Base-by-base conservation (phyloP, 257 asterid species). In the Buddleja alternifolia region DNA sequence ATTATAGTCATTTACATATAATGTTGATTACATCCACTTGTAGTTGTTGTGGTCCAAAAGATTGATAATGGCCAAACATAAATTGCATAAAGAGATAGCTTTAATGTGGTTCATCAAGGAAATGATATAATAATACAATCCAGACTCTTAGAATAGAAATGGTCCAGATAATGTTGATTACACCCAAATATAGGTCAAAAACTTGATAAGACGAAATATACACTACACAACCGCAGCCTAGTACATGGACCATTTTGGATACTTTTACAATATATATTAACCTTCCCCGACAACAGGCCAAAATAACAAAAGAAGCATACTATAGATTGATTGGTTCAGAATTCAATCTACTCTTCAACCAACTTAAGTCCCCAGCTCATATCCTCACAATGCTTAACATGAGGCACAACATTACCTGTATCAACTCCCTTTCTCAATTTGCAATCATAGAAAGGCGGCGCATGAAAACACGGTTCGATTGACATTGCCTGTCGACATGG, bases 381-480 rank as follows among this genome's bases (percentile, higher is more conserved):
- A 58, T 91, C 96, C 81, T 86, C 96, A 75, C 96, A 88, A 56
- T 85, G 93, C 76, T 72, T 77, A 39, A 91, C 83, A 73, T 85
- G 85, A 44, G 93, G 84, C 56, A 84, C 90, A 37, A 79, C 14
- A 8, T 46, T 65, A 37, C 87, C 82, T 0, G 88, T 76, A 71
- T 86, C 94, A 23, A 60, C 73, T 11, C 88, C 84, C 23, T 29
- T 51, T 50, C 68, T 83, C 73, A 52, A 36, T 21, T 74, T 80
- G 63, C 97, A 91, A 7, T 83, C 83, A 59, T 75, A 78, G 69
- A 73, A 78, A 0, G 97, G 91, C 15, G 95, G 96, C 16, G 88
- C 77, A 59, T 91, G 97, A 70, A 85, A 86, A 70, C 96, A 88
- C 0, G 97, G 95, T 44, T 88, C 95, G 71, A 91, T 77, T 9